Evolutionary conservation across 2,329 filamentous ascomycete species (phyloP).

Genomic region (Trichoderma oligosporum): DNA sequence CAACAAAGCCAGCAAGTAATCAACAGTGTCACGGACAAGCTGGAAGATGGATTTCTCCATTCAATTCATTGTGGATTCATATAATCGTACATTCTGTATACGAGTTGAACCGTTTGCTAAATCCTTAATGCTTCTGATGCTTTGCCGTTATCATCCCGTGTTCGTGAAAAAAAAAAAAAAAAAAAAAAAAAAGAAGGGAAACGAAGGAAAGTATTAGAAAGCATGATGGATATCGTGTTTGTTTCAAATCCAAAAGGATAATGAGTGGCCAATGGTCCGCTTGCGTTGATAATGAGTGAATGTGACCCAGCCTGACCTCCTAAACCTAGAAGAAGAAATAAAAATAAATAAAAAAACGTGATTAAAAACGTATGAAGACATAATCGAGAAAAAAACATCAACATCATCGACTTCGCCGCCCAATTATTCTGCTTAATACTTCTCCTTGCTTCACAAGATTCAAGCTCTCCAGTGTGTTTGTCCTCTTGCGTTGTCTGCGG

Average conservation of each 20-base stretch:
- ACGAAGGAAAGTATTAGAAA: background rate
- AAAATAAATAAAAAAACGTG: background rate
- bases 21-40: background rate
- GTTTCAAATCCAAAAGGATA: background rate
- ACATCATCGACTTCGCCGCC: conserved; percentile 28
- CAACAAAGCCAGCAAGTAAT: background rate
- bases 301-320: background rate
- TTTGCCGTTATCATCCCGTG: background rate
- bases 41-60: background rate
- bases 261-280: conserved; percentile 6
- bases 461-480: background rate
- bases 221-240: background rate
- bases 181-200: background rate
- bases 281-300: background rate
- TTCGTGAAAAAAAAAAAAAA: background rate
- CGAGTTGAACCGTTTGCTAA: background rate
- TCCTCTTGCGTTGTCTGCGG: conserved; percentile 15
- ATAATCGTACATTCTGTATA: too few relatives aligned
- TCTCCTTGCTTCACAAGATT: conserved; percentile 24
- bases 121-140: background rate
- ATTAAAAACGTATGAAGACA: background rate
- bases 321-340: background rate
- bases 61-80: background rate
- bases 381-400: background rate
- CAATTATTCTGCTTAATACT: conserved; percentile 38